Base-by-base conservation (phyloP, 192 early-diverging fungal genomes). In the Pilaira anomala region DNA sequence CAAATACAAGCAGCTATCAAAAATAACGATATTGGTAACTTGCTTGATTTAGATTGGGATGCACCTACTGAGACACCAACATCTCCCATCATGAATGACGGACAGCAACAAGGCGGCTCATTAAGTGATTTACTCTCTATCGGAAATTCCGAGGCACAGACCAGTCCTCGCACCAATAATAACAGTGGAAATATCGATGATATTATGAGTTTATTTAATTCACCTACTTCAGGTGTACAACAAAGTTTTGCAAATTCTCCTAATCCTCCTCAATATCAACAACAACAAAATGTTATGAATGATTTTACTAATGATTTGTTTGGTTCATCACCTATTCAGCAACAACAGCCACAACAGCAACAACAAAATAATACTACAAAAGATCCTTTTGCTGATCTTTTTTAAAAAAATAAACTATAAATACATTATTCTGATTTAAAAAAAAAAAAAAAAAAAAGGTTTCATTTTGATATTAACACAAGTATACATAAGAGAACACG, bases 11-110 rank as follows among this genome's bases (percentile, higher is more conserved):
- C 77, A 48, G 81, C 76, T 7, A 63, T 77, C 6, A 69, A 67
- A 22, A 80, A 80, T 55, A 78, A 74, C 22, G 72, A 76, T 48
- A 83, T 87, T 74, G 86, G 78, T 21, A 87, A 90, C 61, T 73
- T 90, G 16, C 71, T 91, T 44, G 88, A 89, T 71, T 63, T 91
- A 18, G 87, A 90, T 59, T 87, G 85, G 76, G 87, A 82, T 36
- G 84, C 77, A 0, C 78, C 86, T 2, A 69, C 28, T 59, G 55
- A 55, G 12, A 36, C 24, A 29, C 42, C 19, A 2, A 3, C 29
- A 25, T 63, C 51, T 44, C 62, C 54, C 30, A 60, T 60, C 14
- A 48, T 55, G 30, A 48, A 39, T 40, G 60, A 62, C 41, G 52
- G 52, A n/a, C 68, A 66, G 24, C 59, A 68, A 39, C 71, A 76